Percentiles rank a stretch among this genome's conserved stretches.
Conservation (phyloP, 805 yeast genomes). For the Jamesozyma rosinii region DNA sequence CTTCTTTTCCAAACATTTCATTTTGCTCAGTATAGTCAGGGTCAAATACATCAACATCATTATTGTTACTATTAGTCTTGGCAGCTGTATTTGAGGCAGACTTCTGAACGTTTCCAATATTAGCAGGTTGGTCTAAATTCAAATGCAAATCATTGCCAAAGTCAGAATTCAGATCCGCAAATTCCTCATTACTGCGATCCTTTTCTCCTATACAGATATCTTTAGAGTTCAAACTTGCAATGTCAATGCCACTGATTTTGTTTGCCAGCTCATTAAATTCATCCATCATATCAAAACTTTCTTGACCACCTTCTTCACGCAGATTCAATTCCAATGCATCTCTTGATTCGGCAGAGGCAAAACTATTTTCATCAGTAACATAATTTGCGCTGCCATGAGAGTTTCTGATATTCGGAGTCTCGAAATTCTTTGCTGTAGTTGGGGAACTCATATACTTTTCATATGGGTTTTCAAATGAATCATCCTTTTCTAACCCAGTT, state of each 20-base stretch:
- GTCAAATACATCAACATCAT: slow-evolving; percentile 21
- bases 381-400: slow-evolving; percentile 13
- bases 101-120: not conserved
- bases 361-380: slow-evolving; percentile 7
- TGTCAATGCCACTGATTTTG: slow-evolving; percentile 15
- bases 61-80: not conserved
- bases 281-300: slow-evolving; percentile 2
- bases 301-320: not conserved
- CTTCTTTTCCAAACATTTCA: slow-evolving; percentile 25
- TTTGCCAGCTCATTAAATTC: slow-evolving; percentile 15
- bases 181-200: not conserved
- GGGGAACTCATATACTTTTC: slow-evolving; percentile 20
- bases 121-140: not conserved
- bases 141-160: slow-evolving; percentile 2
- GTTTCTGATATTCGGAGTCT: slow-evolving; percentile 20
- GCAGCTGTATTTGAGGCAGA: not conserved
- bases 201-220: not conserved
- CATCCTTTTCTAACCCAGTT: not conserved
- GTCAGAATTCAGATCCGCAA: slow-evolving; percentile 1
- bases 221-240: slow-evolving; percentile 3
- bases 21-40: slow-evolving; percentile 26
- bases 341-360: slow-evolving; percentile 4
- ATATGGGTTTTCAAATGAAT: slow-evolving; percentile 17
- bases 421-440: slow-evolving; percentile 15
- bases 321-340: not conserved